phyloP scores from a whole-genome alignment of 2,329 filamentous ascomycete genomes.

The Phoma herbarum region DNA sequence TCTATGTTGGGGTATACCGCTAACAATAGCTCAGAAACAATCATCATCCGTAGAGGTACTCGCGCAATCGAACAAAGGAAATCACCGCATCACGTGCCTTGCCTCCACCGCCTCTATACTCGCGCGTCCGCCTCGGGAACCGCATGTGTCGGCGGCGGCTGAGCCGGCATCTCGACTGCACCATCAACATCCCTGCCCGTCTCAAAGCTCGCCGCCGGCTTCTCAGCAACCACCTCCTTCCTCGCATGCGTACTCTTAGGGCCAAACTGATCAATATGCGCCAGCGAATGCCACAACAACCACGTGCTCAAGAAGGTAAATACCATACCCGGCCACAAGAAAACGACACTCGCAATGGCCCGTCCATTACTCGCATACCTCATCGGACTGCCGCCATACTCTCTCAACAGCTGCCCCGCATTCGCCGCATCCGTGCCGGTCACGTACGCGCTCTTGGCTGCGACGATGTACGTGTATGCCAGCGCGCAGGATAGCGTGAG shows the following conservation, averaged over 20 bases:
- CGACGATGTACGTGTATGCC: constrained; percentile 61
- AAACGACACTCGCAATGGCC: constrained; percentile 61
- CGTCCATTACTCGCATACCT: constrained; percentile 61
- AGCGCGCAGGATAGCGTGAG: constrained; percentile 60
- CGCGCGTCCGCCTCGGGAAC: constrained; percentile 4
- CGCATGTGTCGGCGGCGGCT: constrained; percentile 2
- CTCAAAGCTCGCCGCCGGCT: constrained; percentile 12
- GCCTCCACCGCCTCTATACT: not conserved
- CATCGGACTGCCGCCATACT: constrained; percentile 51
- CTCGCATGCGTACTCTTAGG: constrained; percentile 52
- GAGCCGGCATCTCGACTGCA: not conserved
- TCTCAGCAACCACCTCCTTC: constrained; percentile 20
- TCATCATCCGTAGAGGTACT: not conserved
- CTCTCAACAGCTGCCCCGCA: constrained; percentile 46
- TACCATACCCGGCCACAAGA: constrained; percentile 63
- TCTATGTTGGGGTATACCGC: constrained; percentile 18
- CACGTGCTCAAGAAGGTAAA: constrained; percentile 57
- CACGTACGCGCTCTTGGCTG: constrained; percentile 57
- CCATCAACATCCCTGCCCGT: not conserved
- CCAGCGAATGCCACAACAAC: constrained; percentile 51
- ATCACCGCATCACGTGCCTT: not conserved
- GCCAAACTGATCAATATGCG: constrained; percentile 51
- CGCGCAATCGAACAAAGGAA: not conserved
- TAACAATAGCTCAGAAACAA: constrained; percentile 11
- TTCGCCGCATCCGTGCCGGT: constrained; percentile 51